Base-by-base conservation (phyloP, 2,329 filamentous ascomycete species). In the Penicillium griseofulvum region DNA sequence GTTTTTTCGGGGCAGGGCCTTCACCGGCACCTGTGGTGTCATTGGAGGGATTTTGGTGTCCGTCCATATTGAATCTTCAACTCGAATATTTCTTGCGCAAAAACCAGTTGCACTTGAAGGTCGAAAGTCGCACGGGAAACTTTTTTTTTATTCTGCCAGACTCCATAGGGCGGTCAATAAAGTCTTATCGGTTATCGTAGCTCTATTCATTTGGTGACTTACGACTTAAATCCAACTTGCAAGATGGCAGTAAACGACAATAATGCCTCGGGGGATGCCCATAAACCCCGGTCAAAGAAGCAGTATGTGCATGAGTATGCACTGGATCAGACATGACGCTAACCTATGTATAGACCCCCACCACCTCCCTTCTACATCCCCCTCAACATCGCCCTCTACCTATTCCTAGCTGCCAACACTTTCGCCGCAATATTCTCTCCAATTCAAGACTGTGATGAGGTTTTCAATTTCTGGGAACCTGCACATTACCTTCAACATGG, bases 381-480 rank as follows among this genome's bases (percentile, higher is more conserved):
- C 63, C 84, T 90, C 52, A 88, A 90, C 62, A 81, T 84, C 44
- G 88, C 88, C 12, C 95, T 97, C 71, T 94, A 89, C 69, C 74
- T 90, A 60, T 94, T 95, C 71, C 78, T 95, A 43, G 78, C 80
- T 29, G 87, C 88, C 61, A 91, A 91, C 69, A 62, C 88, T 17
- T 66, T 93, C 22, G 89, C 93, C 7, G 94, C 93, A 11, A 68
- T 88, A 31, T 93, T 87, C 71, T 87, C 91, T 2, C 94, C 94
- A 0, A 96, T 99, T 62, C 92, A 97, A 72, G 94, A 99, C 74
- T 99, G 94, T 71, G 94, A 99, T 67, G 94, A 99, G 78, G 93
- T 93, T 11, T 99, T 96, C 82, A 99, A 99, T 73, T 99, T 96
- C 79, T 99, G 93, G 91, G 94, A 99, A 68, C 93, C 94, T 0